Percentiles rank a stretch among this genome's conserved stretches.
Conservation (phyloP, 768 basidiomycete genomes). For the Phallus indusiatus region DNA sequence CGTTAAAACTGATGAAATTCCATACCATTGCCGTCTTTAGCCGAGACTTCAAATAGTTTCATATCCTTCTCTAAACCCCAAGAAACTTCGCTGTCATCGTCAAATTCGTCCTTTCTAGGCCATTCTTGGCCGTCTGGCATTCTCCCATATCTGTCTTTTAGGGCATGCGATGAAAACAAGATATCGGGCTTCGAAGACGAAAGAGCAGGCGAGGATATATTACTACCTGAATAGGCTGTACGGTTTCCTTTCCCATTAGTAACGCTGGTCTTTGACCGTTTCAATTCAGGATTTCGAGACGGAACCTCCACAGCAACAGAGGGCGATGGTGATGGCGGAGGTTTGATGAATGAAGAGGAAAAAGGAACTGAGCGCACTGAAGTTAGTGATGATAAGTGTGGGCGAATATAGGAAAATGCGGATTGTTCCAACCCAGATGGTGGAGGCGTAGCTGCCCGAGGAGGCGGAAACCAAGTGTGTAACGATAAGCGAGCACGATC, state of each 20-base stretch:
- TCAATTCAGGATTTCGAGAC: constrained; percentile 39
- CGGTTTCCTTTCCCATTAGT: constrained; percentile 13
- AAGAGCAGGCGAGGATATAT: constrained; percentile 32
- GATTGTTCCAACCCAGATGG: constrained; percentile 49
- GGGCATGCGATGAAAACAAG: constrained; percentile 47
- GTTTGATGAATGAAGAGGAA: constrained; percentile 29
- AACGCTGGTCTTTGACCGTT: constrained; percentile 41
- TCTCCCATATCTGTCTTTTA: constrained; percentile 43
- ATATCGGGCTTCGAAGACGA: constrained; percentile 41
- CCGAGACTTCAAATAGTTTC: constrained; percentile 85
- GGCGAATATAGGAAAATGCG: constrained; percentile 67
- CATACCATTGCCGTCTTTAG: constrained; percentile 79
- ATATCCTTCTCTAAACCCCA: constrained; percentile 78
- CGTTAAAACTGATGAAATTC: constrained; percentile 14
- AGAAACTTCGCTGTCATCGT: constrained; percentile 31
- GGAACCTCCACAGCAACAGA: constrained; percentile 48
- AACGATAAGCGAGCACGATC: constrained; percentile 78
- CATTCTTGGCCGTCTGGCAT: constrained; percentile 58
- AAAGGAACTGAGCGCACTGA: constrained; percentile 54
- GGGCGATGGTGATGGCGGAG: constrained; percentile 43
- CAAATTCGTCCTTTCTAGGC: constrained; percentile 44
- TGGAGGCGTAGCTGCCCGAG: constrained; percentile 55
- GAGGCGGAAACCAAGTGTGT: constrained; percentile 83
- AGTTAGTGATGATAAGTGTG: constrained; percentile 69
- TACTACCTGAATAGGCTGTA: constrained; percentile 26